Evolutionary conservation across 176 grass and related monocot genomes (phyloP).

Genomic region (Carex littledalei): DNA sequence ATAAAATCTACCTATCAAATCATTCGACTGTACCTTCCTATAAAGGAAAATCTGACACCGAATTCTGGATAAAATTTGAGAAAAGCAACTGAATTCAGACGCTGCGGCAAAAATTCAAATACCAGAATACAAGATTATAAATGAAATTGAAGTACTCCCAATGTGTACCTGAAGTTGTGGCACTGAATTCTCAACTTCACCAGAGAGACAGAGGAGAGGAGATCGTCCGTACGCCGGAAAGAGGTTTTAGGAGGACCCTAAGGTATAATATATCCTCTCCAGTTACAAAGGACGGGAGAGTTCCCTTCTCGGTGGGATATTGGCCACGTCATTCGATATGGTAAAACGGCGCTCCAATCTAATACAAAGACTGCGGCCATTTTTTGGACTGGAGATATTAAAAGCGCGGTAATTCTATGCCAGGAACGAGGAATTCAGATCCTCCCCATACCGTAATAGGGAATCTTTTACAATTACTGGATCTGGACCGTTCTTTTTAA

Average conservation of each 20-base stretch:
- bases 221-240: background rate
- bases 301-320: background rate
- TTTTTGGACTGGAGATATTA: background rate
- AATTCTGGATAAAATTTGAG: background rate
- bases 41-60: background rate
- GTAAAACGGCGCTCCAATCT: background rate
- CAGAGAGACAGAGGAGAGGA: background rate
- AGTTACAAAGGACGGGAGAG: background rate
- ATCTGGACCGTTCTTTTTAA: too few species aligned
- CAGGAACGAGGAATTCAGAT: background rate
- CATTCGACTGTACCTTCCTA: background rate
- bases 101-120: background rate
- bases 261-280: background rate
- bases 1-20: background rate
- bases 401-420: background rate
- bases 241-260: constrained; percentile 10
- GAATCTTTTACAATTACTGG: too few species aligned
- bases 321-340: background rate
- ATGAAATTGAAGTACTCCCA: background rate
- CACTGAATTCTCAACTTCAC: background rate
- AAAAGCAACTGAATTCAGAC: background rate
- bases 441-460: too few species aligned
- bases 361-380: background rate
- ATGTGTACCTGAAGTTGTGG: background rate
- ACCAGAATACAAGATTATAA: background rate